These are phyloP conservation scores for Calonectria ilicicola DNA, from an alignment of 2,329 filamentous ascomycete genomes.

Conservation along the genomic window DNA sequence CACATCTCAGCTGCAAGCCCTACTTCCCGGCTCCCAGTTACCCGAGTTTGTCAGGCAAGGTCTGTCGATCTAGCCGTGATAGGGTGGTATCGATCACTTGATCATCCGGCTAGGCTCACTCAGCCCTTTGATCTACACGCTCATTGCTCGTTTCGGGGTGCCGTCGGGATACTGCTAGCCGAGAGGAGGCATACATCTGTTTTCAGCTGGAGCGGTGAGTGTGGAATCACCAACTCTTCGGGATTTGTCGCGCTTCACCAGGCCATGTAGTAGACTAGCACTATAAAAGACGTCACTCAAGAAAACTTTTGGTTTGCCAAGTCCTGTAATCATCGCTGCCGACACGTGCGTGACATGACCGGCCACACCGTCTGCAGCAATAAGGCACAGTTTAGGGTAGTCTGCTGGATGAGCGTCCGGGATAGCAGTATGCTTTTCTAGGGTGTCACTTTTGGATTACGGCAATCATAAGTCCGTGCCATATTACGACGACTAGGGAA, in stretches of 20 bases:
- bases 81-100: neutral
- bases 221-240: neutral
- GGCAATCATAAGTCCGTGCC: neutral
- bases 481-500: neutral
- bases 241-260: neutral
- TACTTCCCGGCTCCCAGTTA: neutral
- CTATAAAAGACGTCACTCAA: neutral
- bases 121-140: neutral
- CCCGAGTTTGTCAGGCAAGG: neutral
- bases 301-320: neutral
- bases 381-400: neutral
- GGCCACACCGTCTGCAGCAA: neutral
- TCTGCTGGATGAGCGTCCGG: neutral
- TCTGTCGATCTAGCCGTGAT: neutral
- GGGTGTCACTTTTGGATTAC: neutral
- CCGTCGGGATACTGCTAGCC: neutral
- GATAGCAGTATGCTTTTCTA: neutral
- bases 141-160: neutral
- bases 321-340: neutral
- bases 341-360: neutral
- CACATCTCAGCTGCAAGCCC: neutral
- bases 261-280: neutral
- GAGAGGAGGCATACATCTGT: neutral
- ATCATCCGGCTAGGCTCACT: neutral
- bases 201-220: neutral